Percentiles rank a stretch among this genome's conserved stretches.
Conservation (phyloP, 2,329 filamentous ascomycete species). For the Mycosphaerella arachidis region DNA sequence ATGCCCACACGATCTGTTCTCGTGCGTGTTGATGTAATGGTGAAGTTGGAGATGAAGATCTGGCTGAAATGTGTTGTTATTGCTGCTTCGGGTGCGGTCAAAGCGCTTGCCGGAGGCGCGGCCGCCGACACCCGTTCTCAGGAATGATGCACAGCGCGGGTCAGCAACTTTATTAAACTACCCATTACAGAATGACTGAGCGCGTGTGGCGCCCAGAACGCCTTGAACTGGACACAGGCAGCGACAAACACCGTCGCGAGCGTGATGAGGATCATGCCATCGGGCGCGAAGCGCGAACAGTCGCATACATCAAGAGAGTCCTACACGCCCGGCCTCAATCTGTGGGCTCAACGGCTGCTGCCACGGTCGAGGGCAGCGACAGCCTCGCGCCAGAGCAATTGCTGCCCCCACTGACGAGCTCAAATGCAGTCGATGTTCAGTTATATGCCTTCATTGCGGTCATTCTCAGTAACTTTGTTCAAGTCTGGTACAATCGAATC, state of each 20-base stretch:
- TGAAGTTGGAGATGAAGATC: not conserved
- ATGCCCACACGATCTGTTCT: not conserved
- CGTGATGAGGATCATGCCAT: not conserved
- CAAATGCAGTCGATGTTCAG: slow-evolving; percentile 88
- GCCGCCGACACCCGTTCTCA: too few species aligned
- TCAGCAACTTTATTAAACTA: not conserved
- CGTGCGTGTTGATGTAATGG: not conserved
- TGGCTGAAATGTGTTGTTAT: not conserved
- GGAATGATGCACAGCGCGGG: not conserved
- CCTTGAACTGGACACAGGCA: not conserved
- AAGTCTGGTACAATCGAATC: slow-evolving; percentile 89
- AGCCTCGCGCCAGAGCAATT: slow-evolving; percentile 70
- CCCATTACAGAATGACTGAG: not conserved
- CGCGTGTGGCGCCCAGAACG: not conserved
- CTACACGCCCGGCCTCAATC: slow-evolving; percentile 19
- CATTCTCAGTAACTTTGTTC: slow-evolving; percentile 82
- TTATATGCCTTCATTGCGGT: slow-evolving; percentile 90
- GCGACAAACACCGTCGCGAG: not conserved
- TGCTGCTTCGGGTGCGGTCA: too few species aligned
- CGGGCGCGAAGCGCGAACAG: slow-evolving; percentile 67
- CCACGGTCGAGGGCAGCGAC: slow-evolving; percentile 10
- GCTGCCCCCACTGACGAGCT: slow-evolving; percentile 85
- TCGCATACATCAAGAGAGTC: slow-evolving; percentile 55
- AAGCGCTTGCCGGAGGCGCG: too few species aligned
- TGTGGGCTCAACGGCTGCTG: slow-evolving; percentile 1